Conservation (phyloP, 179 eudicot genomes). For the Spergularia azorica region DNA sequence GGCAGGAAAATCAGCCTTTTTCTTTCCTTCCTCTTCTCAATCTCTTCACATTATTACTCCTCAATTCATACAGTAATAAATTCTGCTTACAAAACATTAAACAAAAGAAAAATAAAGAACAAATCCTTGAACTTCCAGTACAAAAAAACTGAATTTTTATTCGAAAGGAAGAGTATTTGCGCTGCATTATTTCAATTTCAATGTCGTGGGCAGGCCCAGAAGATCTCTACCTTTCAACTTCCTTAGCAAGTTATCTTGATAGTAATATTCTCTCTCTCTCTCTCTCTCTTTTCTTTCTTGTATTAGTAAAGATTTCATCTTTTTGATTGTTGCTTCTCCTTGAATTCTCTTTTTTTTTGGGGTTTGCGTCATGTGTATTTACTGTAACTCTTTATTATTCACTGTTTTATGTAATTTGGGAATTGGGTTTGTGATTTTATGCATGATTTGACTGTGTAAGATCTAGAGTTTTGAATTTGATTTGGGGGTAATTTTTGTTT, state of each 20-base stretch:
- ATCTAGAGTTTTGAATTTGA: background rate
- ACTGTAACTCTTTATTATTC: background rate
- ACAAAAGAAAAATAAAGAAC: no score
- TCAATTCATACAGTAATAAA: no score
- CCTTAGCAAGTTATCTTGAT: slow-evolving; percentile 42
- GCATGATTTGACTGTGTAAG: background rate
- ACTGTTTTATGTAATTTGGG: background rate
- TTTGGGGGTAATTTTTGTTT: background rate
- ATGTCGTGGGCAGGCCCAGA: slow-evolving; percentile 42
- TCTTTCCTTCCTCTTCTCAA: no score
- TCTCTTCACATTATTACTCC: no score
- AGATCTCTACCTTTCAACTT: slow-evolving; percentile 43
- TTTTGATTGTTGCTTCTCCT: background rate
- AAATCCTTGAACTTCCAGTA: no score
- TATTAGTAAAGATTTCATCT: slow-evolving; percentile 11
- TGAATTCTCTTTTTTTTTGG: background rate
- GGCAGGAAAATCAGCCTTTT: no score
- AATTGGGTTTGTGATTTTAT: background rate
- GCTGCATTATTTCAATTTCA: background rate
- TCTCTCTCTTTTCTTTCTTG: background rate
- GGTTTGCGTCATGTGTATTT: background rate
- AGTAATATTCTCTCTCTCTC: slow-evolving; percentile 21
- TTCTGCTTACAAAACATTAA: no score
- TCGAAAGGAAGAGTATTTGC: no score
- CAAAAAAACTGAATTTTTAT: no score